Evolutionary conservation across 306 rosid genomes (phyloP).

Genomic region (Prunus campanulata): DNA sequence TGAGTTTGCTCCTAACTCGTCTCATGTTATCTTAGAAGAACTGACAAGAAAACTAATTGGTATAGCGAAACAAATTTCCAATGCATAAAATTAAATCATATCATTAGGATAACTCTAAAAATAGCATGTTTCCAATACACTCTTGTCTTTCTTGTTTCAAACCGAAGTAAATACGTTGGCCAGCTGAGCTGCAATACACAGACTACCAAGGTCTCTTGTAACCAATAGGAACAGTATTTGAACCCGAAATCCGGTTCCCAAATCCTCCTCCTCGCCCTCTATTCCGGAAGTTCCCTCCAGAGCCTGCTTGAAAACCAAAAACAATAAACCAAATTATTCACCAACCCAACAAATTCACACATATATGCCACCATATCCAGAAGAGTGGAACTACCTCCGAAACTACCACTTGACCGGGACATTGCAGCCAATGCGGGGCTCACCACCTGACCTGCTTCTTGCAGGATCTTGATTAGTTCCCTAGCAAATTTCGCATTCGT

Average conservation of each 20-base stretch:
- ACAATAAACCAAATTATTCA: constrained; percentile 3
- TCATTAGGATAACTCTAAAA: not conserved
- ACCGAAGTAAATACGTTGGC: not conserved
- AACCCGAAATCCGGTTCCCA: constrained; percentile 75
- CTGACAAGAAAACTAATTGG: not conserved
- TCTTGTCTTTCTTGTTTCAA: not conserved
- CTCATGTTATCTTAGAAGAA: too few relatives aligned
- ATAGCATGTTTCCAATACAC: not conserved
- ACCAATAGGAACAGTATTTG: constrained; percentile 71
- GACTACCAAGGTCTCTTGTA: constrained; percentile 59
- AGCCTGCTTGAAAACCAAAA: constrained; percentile 33
- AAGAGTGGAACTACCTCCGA: constrained; percentile 37
- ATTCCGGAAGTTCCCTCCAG: constrained; percentile 64
- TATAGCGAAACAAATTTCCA: not conserved
- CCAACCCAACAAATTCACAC: not conserved
- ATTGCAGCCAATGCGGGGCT: constrained; percentile 57
- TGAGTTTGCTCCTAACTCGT: too few relatives aligned
- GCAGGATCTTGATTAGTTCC: constrained; percentile 75
- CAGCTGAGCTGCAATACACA: not conserved
- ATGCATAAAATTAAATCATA: not conserved
- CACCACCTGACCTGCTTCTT: constrained; percentile 81
- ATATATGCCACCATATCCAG: not conserved
- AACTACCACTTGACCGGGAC: constrained; percentile 59
- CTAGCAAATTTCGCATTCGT: constrained; percentile 67
- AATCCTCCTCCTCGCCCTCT: constrained; percentile 83